Conservation (phyloP, 2,329 filamentous ascomycete species). For the Trichoderma harzianum region DNA sequence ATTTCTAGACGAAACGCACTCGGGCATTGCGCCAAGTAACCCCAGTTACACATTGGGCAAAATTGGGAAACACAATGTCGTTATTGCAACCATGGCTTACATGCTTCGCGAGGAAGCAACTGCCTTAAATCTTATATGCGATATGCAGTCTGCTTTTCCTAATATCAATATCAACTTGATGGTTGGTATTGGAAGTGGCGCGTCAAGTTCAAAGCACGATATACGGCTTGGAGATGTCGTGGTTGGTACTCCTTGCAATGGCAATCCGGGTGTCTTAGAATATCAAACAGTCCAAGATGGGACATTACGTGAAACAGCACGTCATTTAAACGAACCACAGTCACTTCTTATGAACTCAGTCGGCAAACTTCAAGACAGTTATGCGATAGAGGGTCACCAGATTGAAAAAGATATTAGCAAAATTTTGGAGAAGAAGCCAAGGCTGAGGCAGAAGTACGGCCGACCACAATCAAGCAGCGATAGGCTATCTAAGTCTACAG, state of each 20-base stretch:
- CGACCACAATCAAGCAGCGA: conserved; percentile 17
- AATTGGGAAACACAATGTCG: conserved; percentile 23
- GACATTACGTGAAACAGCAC: no score
- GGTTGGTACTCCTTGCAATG: conserved; percentile 18
- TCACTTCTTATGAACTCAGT: conserved; percentile 16
- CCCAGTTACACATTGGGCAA: conserved; percentile 23
- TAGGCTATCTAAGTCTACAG: conserved; percentile 3
- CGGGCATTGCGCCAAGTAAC: conserved; percentile 25
- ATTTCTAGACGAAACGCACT: conserved; percentile 22
- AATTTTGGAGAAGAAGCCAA: conserved; percentile 6
- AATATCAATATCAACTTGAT: conserved; percentile 28
- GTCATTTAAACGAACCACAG: not conserved
- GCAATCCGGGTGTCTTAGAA: conserved; percentile 19
- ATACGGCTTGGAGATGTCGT: conserved; percentile 32
- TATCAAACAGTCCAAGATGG: no score
- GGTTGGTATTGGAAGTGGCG: conserved; percentile 30
- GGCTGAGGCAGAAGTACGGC: conserved; percentile 13
- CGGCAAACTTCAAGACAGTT: conserved; percentile 2
- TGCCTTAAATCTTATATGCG: no score
- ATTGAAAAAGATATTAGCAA: conserved; percentile 10
- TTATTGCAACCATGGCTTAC: conserved; percentile 17
- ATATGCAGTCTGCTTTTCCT: not conserved
- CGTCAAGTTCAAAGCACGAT: conserved; percentile 33
- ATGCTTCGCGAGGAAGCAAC: no score
- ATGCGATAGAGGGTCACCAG: conserved; percentile 19